phyloP scores from a whole-genome alignment of 371 early-diverging fungal genomes.

The Mucor saturninus region DNA sequence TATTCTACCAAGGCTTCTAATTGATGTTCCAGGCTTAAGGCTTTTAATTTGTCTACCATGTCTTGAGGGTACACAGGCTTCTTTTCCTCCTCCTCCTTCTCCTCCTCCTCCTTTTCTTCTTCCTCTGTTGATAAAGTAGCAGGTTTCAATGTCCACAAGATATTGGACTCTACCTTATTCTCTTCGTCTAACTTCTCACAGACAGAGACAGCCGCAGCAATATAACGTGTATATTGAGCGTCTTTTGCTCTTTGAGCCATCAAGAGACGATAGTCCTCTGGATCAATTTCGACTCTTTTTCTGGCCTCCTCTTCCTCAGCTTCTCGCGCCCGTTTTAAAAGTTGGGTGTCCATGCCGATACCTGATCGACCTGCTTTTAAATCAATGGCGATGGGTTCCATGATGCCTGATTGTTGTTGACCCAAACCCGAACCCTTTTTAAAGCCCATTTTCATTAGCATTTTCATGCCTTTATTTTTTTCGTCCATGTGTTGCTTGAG shows the following conservation, averaged over 20 bases:
- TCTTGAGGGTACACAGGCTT: constrained; percentile 32
- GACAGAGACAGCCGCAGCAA: constrained; percentile 42
- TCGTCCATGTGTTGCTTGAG: constrained; percentile 50
- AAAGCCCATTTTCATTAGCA: constrained; percentile 77
- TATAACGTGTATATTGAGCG: constrained; percentile 25
- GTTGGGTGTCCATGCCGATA: constrained; percentile 49
- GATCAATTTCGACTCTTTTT: constrained; percentile 38
- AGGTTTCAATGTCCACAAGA: constrained; percentile 37
- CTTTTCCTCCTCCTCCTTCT: constrained; percentile 18
- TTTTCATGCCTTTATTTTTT: constrained; percentile 70
- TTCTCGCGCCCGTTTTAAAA: constrained; percentile 35
- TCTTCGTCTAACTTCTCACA: constrained; percentile 52
- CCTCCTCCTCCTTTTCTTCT: constrained; percentile 4
- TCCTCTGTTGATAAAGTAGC: constrained; percentile 14
- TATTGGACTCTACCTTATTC: constrained; percentile 25
- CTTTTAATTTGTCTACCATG: constrained; percentile 33
- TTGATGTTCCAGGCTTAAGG: constrained; percentile 40
- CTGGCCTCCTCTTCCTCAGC: constrained; percentile 42
- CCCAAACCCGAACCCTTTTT: constrained; percentile 56
- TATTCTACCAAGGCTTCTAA: constrained; percentile 49
- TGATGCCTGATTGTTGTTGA: constrained; percentile 25
- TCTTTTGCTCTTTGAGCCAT: constrained; percentile 45
- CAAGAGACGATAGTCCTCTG: constrained; percentile 38
- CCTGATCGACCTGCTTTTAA: constrained; percentile 53
- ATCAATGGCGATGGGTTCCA: constrained; percentile 54